Percentiles rank a stretch among this genome's conserved stretches.
Conservation (phyloP, 106 monocot genomes). For the Narthecium ossifragum region DNA sequence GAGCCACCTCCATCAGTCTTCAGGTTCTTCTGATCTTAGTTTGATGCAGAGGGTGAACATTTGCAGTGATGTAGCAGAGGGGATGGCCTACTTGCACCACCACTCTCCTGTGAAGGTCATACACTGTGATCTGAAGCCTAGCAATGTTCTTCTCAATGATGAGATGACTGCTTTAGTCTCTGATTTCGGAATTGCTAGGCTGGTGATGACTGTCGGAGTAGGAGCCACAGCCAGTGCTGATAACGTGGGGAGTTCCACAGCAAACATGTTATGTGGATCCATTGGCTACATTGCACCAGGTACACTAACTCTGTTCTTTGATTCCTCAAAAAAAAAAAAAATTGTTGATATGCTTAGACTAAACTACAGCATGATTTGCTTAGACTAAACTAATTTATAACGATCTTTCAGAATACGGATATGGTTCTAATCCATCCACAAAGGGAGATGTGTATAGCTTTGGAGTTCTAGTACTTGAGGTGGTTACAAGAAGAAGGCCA, state of each 20-base stretch:
- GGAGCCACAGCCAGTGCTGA: background rate
- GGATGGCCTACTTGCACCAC: constrained; percentile 32
- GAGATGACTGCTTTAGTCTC: constrained; percentile 37
- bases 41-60: constrained; percentile 17
- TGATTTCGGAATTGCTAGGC: constrained; percentile 29
- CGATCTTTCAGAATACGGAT: constrained; percentile 19
- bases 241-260: constrained; percentile 5
- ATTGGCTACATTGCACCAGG: constrained; percentile 39
- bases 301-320: constrained; percentile 3
- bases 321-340: background rate
- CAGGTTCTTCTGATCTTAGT: constrained; percentile 5
- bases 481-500: constrained; percentile 18
- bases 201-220: constrained; percentile 15
- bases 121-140: constrained; percentile 32
- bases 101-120: constrained; percentile 32
- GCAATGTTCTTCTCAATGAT: constrained; percentile 31
- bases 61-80: constrained; percentile 30
- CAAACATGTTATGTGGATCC: constrained; percentile 23
- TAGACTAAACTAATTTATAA: background rate
- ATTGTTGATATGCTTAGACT: background rate
- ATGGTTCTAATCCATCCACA: constrained; percentile 12
- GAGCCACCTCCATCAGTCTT: constrained; percentile 18
- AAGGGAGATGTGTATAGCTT: constrained; percentile 26
- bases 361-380: background rate
- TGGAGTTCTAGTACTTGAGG: constrained; percentile 16